phyloP scores from a whole-genome alignment of 805 yeast genomes.

The Kazachstania bromeliacearum region DNA sequence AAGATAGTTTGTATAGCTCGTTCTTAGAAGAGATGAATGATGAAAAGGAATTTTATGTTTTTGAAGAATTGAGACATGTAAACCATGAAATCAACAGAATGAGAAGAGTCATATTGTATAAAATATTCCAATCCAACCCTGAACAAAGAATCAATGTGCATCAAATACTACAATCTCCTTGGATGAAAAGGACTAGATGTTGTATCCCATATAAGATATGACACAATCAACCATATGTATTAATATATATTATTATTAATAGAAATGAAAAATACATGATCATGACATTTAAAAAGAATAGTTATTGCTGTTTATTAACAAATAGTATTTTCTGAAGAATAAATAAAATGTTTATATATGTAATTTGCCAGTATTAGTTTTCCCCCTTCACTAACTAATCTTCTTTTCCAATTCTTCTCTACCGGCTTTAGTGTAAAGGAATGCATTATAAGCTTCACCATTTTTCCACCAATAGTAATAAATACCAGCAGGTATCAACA shows the following conservation, averaged over 20 bases:
- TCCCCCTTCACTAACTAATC: too few species aligned
- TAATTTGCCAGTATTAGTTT: conserved; percentile 23
- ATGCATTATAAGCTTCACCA: conserved; percentile 86
- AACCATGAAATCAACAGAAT: conserved; percentile 31
- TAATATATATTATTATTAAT: background rate
- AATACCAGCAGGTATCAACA: conserved; percentile 66
- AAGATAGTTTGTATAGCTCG: conserved; percentile 39
- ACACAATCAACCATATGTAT: background rate
- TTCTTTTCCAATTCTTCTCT: conserved; percentile 84
- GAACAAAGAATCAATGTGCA: conserved; percentile 41
- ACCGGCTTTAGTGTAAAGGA: conserved; percentile 95
- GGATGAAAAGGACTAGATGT: conserved; percentile 49
- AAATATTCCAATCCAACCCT: conserved; percentile 51
- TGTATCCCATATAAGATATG: conserved; percentile 33
- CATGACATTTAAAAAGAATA: too few species aligned
- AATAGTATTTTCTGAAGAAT: conserved; percentile 1
- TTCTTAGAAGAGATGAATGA: conserved; percentile 37
- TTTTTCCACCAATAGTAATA: conserved; percentile 82
- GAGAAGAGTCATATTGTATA: conserved; percentile 43
- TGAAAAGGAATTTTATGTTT: conserved; percentile 36
- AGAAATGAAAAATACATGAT: background rate
- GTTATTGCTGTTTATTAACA: too few species aligned
- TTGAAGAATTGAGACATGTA: conserved; percentile 45
- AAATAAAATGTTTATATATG: background rate
- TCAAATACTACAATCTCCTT: conserved; percentile 46